Evolutionary conservation across 2,329 filamentous ascomycete genomes (phyloP).

Genomic region (Raffaelea ambrosiae): DNA sequence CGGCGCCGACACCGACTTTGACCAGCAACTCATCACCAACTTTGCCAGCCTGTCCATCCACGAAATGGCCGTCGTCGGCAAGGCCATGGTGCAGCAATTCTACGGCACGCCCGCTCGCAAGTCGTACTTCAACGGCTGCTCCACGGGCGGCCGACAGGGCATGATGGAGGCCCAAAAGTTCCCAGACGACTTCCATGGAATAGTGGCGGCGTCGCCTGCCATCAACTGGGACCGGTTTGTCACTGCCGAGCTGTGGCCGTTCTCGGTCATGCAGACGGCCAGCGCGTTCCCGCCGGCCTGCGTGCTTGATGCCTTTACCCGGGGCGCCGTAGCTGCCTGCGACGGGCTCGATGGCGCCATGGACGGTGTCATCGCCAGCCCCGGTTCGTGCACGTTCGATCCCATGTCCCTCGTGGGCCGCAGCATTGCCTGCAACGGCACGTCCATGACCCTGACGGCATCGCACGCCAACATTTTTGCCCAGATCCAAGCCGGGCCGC

Average conservation of each 20-base stretch:
- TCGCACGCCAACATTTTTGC: conserved; percentile 7
- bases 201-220: conserved; percentile 37
- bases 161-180: conserved; percentile 40
- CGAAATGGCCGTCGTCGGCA: conserved; percentile 38
- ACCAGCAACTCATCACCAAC: conserved; percentile 17
- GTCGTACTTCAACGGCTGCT: conserved; percentile 48
- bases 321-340: conserved; percentile 30
- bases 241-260: conserved; percentile 17
- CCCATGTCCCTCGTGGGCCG: conserved; percentile 18
- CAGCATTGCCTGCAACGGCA: conserved; percentile 12
- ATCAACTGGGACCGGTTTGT: conserved; percentile 25
- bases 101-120: conserved; percentile 35
- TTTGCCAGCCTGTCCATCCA: conserved; percentile 29
- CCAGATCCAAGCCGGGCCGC: conserved; percentile 11
- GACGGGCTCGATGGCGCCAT: conserved; percentile 33
- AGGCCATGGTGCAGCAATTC: conserved; percentile 35
- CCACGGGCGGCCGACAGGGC: conserved; percentile 46
- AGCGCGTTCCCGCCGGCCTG: conserved; percentile 23
- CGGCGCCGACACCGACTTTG: not conserved
- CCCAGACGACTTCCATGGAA: conserved; percentile 45
- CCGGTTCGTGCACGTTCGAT: conserved; percentile 25
- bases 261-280: conserved; percentile 21
- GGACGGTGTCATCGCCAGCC: conserved; percentile 33
- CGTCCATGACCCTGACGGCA: conserved; percentile 4
- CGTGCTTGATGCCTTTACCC: conserved; percentile 26